Percentiles rank a stretch among this genome's conserved stretches.
Conservation (phyloP, 2,329 filamentous ascomycete genomes). For the Fusarium sp. region DNA sequence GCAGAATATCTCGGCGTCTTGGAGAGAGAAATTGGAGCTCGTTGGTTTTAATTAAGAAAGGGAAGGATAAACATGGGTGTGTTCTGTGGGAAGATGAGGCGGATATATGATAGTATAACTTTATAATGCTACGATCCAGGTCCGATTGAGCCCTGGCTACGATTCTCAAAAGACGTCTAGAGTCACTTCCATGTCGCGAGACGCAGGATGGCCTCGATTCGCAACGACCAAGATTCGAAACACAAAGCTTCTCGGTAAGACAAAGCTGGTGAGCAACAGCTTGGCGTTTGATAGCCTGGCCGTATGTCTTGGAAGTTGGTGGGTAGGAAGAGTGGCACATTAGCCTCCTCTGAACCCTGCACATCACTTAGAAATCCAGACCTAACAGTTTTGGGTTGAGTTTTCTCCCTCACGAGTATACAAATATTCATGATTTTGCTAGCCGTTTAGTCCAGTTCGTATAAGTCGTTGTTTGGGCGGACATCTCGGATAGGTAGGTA, state of each 20-base stretch:
- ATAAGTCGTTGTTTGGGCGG: background rate
- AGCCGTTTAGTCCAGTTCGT: background rate
- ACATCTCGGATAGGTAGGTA: background rate
- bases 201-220: background rate
- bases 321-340: background rate
- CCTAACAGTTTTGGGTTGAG: background rate
- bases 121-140: conserved; percentile 46
- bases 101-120: conserved; percentile 45
- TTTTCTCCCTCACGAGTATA: background rate
- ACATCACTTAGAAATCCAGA: background rate
- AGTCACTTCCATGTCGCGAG: background rate
- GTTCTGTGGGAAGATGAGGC: conserved; percentile 10
- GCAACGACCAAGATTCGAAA: background rate
- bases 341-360: background rate
- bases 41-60: conserved; percentile 8
- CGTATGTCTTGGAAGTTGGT: background rate
- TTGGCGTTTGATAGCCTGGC: background rate
- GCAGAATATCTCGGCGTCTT: conserved; percentile 39
- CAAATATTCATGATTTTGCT: background rate
- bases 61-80: conserved; percentile 14
- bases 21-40: conserved; percentile 25
- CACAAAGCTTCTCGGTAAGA: background rate
- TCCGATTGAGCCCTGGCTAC: conserved; percentile 40
- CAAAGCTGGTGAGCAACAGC: background rate
- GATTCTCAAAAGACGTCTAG: conserved; percentile 35